Evolutionary conservation across 2,329 filamentous ascomycete genomes (phyloP), one percentile per base, ranked within the genome.

Genomic region (Scolecobasidium constrictum): DNA sequence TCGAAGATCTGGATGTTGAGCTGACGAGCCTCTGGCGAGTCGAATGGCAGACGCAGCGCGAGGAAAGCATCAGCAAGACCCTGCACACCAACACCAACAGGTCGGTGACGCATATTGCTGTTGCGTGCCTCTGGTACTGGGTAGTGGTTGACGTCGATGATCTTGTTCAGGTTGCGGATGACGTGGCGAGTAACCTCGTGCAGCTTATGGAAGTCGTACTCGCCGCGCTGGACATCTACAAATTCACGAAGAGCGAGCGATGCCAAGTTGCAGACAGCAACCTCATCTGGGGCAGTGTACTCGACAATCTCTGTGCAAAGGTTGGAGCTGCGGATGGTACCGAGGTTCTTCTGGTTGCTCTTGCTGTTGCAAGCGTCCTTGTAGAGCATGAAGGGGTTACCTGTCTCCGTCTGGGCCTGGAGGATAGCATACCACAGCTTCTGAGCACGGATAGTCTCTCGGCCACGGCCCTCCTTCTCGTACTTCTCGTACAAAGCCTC

Each of bases 291-390:
- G 26, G 92, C 86, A 51, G 75, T 93, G 73, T 95, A 98, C 71
- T 98, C 92, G 51, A 98, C 77, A 55, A 98, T 98, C 68, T 98
- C 92, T 40, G 90, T 96, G 79, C 92, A 98, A 38, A 98, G 75
- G 66, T 98, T 98, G 58, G 92, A 98, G 74, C 86, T 95, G 65
- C 87, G 87, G 56, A 98, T 98, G 49, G 88, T 95, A 52, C 92
- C 92, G 22, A 98, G 75, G 68, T 98, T 98, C 82, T 98, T 96
- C 72, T 98, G 92, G 77, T 98, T 98, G 75, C 88, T 95, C 83
- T 98, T 98, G 64, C 80, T 80, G 78, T 98, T 98, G 78, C 84
- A 90, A 58, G 81, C 77, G 67, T 98, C 92, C 75, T 98, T 98
- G 81, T 98, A 98, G 47, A 96, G 81, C 86, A 98, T 98, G 70